Conservation (phyloP, 2,329 filamentous ascomycete species). For the Diaporthe velutina region DNA sequence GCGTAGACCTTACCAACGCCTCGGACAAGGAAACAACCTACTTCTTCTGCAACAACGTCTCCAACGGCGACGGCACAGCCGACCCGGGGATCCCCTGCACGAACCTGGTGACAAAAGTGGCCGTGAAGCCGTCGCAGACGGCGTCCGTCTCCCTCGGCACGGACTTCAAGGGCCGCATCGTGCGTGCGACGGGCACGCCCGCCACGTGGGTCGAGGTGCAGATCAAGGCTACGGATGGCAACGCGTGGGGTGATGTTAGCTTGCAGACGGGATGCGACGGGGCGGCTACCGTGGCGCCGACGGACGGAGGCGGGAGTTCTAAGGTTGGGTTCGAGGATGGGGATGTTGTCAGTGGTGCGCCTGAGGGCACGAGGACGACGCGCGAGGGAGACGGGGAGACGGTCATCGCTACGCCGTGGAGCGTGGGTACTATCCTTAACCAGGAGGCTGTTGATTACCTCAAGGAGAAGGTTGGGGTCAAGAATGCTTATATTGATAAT, state of each 20-base stretch:
- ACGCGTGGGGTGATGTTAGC: conserved; percentile 35
- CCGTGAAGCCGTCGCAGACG: conserved; percentile 24
- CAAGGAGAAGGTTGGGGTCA: conserved; percentile 11
- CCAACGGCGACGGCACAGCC: conserved; percentile 35
- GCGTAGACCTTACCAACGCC: conserved; percentile 35
- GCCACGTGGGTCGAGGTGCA: conserved; percentile 38
- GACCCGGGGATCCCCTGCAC: conserved; percentile 38
- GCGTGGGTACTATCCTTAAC: conserved; percentile 21
- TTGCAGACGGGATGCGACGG: conserved; percentile 36
- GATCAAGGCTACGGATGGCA: conserved; percentile 33
- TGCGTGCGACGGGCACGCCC: conserved; percentile 32
- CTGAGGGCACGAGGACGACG: conserved; percentile 22
- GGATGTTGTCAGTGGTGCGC: conserved; percentile 13
- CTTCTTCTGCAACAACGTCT: conserved; percentile 37
- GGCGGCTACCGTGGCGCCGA: conserved; percentile 31
- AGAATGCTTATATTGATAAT: conserved; percentile 32
- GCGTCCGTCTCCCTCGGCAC: conserved; percentile 16
- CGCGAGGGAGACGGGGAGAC: conserved; percentile 17
- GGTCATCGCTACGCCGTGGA: conserved; percentile 34
- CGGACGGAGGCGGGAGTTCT: conserved; percentile 1
- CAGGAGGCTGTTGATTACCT: conserved; percentile 32
- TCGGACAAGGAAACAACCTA: conserved; percentile 32
- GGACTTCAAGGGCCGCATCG: conserved; percentile 34
- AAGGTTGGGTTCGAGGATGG: conserved; percentile 25
- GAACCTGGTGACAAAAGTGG: conserved; percentile 19